A percentile compares a stretch with the other conserved stretches of the same genome.
phyloP scores from a whole-genome alignment of 441 rosid species.

The Populus hybrid region DNA sequence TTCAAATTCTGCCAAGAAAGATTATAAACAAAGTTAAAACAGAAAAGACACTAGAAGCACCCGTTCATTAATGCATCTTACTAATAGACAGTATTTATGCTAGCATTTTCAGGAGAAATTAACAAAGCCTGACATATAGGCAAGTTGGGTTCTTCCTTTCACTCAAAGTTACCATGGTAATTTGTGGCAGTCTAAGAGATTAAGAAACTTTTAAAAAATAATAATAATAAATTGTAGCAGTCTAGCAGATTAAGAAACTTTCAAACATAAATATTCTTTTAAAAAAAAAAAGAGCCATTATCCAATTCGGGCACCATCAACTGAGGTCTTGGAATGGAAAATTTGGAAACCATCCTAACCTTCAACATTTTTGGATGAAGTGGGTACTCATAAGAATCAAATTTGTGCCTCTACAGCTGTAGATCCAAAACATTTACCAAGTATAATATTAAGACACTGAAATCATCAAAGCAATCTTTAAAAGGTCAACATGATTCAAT shows the following conservation, averaged over 20 bases:
- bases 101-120: neutral
- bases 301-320: neutral
- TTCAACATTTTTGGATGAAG: neutral
- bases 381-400: neutral
- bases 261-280: too few species aligned
- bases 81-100: neutral
- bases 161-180: neutral
- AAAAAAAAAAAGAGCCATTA: neutral
- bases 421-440: neutral
- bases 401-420: neutral
- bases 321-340: neutral
- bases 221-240: neutral
- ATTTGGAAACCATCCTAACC: neutral
- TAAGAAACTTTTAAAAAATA: too few species aligned
- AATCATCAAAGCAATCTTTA: neutral
- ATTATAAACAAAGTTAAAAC: conserved; percentile 15
- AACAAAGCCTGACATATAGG: neutral
- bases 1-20: conserved; percentile 70
- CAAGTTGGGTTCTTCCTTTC: neutral
- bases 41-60: neutral
- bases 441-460: too few species aligned
- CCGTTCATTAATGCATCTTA: neutral
- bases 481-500: neutral
- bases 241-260: neutral
- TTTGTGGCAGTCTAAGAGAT: too few species aligned